Percentiles rank a stretch among this genome's conserved stretches.
Conservation (phyloP, 345 rosid genomes). For the Capsella bursapastoris region DNA sequence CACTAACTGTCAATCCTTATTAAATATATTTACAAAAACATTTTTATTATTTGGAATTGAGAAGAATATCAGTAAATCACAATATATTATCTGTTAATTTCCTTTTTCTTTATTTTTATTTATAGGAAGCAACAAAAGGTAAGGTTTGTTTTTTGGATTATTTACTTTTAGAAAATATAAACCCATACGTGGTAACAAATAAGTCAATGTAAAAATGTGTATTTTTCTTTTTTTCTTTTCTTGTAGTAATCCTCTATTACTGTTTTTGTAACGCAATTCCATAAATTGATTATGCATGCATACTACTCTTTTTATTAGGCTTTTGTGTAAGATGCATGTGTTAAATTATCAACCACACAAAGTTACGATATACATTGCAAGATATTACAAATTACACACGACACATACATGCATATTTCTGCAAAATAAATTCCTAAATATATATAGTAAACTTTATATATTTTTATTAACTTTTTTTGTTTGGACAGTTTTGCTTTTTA, state of each 20-base stretch:
- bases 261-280: neutral
- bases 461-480: too few relatives aligned
- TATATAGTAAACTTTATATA: too few relatives aligned
- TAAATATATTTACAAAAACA: too few relatives aligned
- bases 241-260: neutral
- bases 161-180: neutral
- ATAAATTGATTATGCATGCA: neutral
- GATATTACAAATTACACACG: neutral
- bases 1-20: neutral
- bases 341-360: neutral
- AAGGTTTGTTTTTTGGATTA: neutral
- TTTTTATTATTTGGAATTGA: neutral
- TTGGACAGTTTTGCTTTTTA: too few relatives aligned
- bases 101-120: neutral
- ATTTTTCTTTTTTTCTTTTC: neutral
- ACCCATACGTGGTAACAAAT: slow-evolving; percentile 11
- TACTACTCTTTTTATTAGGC: neutral
- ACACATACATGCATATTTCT: too few relatives aligned
- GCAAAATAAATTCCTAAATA: too few relatives aligned
- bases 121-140: neutral
- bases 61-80: neutral
- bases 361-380: neutral
- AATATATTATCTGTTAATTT: neutral
- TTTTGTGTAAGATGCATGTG: neutral
- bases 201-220: neutral